These are phyloP conservation scores for Fusarium humuli DNA, from an alignment of 2,329 filamentous ascomycete genomes.

Conservation along the genomic window DNA sequence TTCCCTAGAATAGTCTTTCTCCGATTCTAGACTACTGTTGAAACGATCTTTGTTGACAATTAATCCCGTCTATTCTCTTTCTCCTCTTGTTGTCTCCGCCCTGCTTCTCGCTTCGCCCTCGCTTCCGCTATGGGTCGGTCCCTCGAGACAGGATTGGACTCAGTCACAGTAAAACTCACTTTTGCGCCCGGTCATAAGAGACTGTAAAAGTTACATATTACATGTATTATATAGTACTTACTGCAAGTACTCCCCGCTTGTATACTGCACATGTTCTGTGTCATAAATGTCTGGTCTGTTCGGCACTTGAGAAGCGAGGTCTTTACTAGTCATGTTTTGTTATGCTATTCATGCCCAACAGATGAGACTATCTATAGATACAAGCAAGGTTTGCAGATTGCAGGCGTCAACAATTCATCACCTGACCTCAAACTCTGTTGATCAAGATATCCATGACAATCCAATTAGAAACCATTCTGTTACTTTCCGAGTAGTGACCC, in stretches of 20 bases:
- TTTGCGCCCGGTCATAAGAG: constrained; percentile 29
- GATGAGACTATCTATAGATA: constrained; percentile 1
- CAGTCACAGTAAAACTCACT: constrained; percentile 27
- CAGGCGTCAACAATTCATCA: constrained; percentile 44
- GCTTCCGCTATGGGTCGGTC: constrained; percentile 14
- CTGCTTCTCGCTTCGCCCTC: constrained; percentile 13
- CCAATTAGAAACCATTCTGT: not conserved
- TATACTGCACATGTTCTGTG: constrained; percentile 13
- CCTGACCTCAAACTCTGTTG: constrained; percentile 42
- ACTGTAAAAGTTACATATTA: constrained; percentile 3
- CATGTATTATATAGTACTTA: not conserved
- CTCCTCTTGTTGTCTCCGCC: constrained; percentile 4
- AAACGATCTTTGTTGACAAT: constrained; percentile 5
- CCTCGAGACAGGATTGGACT: not conserved
- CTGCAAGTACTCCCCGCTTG: constrained; percentile 17
- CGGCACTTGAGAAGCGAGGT: constrained; percentile 31
- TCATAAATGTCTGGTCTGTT: constrained; percentile 9
- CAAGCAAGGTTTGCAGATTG: constrained; percentile 34
- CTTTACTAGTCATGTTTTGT: constrained; percentile 1
- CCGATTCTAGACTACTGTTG: not conserved
- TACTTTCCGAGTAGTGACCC: not conserved
- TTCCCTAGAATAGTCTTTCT: constrained; percentile 19
- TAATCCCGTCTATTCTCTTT: constrained; percentile 3
- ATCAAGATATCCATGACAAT: not conserved
- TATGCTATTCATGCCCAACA: not conserved